Evolutionary conservation across 2,329 filamentous ascomycete species (phyloP).

Genomic region (Aspergillus sp.): DNA sequence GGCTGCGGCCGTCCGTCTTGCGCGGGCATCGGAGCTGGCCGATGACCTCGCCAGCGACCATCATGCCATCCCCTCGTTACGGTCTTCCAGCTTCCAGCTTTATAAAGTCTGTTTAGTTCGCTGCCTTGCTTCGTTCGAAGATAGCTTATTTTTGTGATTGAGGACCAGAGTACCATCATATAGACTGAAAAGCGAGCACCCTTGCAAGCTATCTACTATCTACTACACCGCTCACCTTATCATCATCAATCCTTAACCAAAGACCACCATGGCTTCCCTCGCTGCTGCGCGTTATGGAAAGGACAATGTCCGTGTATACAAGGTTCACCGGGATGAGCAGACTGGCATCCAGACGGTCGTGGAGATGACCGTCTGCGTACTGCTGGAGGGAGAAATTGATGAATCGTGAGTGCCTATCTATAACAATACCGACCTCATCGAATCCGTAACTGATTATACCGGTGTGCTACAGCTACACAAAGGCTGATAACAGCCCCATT

Average conservation of each 20-base stretch:
- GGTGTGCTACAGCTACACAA: slow-evolving; percentile 65
- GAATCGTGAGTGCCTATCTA: slow-evolving; percentile 54
- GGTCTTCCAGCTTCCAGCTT: too few species aligned
- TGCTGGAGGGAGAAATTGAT: slow-evolving; percentile 90
- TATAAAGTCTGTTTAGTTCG: too few species aligned
- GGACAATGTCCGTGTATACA: slow-evolving; percentile 98
- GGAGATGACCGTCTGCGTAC: slow-evolving; percentile 90
- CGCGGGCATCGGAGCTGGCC: slow-evolving; percentile 36
- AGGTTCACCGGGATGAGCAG: slow-evolving; percentile 75
- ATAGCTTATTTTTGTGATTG: neutral
- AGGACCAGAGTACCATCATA: neutral
- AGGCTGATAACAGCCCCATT: slow-evolving; percentile 88
- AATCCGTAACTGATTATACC: too few species aligned
- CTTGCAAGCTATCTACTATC: neutral
- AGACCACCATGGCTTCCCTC: slow-evolving; percentile 32
- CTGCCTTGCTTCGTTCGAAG: too few species aligned
- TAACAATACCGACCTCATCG: neutral
- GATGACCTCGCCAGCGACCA: slow-evolving; percentile 12
- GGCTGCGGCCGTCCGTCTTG: slow-evolving; percentile 17
- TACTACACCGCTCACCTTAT: neutral
- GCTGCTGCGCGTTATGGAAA: slow-evolving; percentile 52
- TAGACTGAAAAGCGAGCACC: too few species aligned
- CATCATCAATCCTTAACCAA: neutral
- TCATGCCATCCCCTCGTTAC: slow-evolving; percentile 12
- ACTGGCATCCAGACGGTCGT: slow-evolving; percentile 78